Evolutionary conservation across 208 protist species (phyloP), one percentile per base, ranked within the genome.

Genomic region (Angomonas ambiguus): DNA sequence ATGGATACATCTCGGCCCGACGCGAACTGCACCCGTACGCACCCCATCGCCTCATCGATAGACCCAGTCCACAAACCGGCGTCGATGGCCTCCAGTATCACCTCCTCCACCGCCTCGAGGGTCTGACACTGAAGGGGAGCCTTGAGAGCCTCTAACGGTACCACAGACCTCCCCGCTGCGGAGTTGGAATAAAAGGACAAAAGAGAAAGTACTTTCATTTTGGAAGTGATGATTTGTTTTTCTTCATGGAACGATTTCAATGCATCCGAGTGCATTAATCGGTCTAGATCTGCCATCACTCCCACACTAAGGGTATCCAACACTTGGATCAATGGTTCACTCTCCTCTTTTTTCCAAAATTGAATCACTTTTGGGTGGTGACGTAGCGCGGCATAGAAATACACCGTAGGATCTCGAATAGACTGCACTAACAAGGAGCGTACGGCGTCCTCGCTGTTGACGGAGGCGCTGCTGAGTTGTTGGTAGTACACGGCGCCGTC

Each of bases 121-220:
- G 32, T 28, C 2, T 4, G 4, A 6, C 32, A 63, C 16, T 30
- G 4, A 3, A 63, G n/a, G 2, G 38, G 8, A n/a, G 2, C 5
- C 35, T 42, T 4, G 1, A 51, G 20, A 4, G 48, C 58, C 1
- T 6, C 3, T 20, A 49, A 49, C 6, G 2, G 11, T 18, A 63
- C 32, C 1, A 11, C 6, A 11, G 58, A 63, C 34, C 22, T 35
- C n/a, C 58, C 58, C 16, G n/a, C 31, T 2, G 32, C 38, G 18
- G 4, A 1, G 18, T 2, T 45, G 2, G 38, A 18, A 28, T 34
- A 63, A 34, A 13, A 63, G 16, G 34, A 31, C 22, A 63, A 38
- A 31, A 63, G 22, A 25, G 58, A 51, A n/a, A 63, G 58, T 2
- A 42, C 38, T 20, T 32, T 28, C 38, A 63, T 49, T 51, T 63